Conservation (phyloP, 192 early-diverging fungal genomes). For the Backusella morwellensis region DNA sequence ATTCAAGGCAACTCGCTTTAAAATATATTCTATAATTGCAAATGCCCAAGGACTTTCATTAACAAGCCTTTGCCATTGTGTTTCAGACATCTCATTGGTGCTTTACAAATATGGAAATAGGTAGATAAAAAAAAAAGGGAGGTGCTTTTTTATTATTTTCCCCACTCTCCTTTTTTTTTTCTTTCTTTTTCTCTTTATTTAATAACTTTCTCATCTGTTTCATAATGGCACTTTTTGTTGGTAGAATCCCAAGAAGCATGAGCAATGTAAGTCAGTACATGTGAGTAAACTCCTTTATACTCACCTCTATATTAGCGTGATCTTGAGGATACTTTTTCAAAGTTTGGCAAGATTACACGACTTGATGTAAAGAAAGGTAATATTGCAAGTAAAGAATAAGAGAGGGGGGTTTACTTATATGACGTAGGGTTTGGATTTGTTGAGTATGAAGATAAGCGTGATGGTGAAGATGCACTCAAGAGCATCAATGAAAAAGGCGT, state of each 20-base stretch:
- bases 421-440: constrained; percentile 49
- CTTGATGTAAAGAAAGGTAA: constrained; percentile 55
- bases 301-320: constrained; percentile 37
- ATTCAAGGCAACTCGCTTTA: no score
- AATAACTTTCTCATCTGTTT: not conserved
- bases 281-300: not conserved
- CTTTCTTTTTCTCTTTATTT: constrained; percentile 1
- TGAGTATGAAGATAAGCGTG: constrained; percentile 45
- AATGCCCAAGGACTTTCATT: no score
- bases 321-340: constrained; percentile 50
- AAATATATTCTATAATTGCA: no score
- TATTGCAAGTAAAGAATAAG: not conserved
- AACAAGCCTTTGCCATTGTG: no score
- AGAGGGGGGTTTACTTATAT: not conserved
- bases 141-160: no score
- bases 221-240: constrained; percentile 47
- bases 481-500: constrained; percentile 40
- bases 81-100: no score
- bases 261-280: constrained; percentile 1
- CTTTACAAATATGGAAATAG: no score
- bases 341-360: constrained; percentile 53
- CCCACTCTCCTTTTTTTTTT: not conserved
- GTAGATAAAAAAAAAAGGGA: no score
- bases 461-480: constrained; percentile 48
- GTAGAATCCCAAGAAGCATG: constrained; percentile 45